Evolutionary conservation across 1,284 basidiomycete genomes (phyloP).

Genomic region (Baeospora myosura): DNA sequence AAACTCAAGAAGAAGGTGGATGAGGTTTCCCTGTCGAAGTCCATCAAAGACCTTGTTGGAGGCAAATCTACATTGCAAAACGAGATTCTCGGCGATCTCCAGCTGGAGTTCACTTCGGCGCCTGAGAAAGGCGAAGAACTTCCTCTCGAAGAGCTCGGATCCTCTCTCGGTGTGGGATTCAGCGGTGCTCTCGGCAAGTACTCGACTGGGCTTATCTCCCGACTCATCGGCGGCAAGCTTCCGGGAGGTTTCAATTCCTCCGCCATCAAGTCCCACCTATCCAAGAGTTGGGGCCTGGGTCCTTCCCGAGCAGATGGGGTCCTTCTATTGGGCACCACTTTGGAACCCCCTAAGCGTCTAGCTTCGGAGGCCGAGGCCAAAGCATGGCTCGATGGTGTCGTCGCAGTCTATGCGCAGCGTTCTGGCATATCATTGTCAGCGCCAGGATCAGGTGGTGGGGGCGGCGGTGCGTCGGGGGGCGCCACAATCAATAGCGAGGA

Average conservation of each 20-base stretch:
- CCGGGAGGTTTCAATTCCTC: slow-evolving; percentile 98
- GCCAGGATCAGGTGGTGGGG: slow-evolving; percentile 53
- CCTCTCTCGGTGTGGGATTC: slow-evolving; percentile 78
- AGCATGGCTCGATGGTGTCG: slow-evolving; percentile 86
- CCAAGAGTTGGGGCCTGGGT: slow-evolving; percentile 92
- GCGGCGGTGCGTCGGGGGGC: slow-evolving; percentile 60
- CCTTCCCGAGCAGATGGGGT: slow-evolving; percentile 83
- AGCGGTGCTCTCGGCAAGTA: slow-evolving; percentile 90
- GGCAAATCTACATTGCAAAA: slow-evolving; percentile 98
- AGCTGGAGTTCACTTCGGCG: slow-evolving; percentile 83
- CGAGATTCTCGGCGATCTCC: slow-evolving; percentile 90
- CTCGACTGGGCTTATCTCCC: slow-evolving; percentile 86
- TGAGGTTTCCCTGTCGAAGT: slow-evolving; percentile 88
- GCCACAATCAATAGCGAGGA: slow-evolving; percentile 96
- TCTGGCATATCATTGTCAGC: slow-evolving; percentile 82
- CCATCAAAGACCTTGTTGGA: slow-evolving; percentile 96
- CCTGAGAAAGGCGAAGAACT: slow-evolving; percentile 98
- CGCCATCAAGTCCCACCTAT: slow-evolving; percentile 83
- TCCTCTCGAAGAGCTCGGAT: slow-evolving; percentile 90
- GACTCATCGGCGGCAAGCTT: slow-evolving; percentile 93
- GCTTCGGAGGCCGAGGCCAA: slow-evolving; percentile 90
- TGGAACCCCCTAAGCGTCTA: slow-evolving; percentile 92
- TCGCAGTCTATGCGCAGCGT: slow-evolving; percentile 78
- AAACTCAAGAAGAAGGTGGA: slow-evolving; percentile 94
- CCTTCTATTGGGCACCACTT: slow-evolving; percentile 84